phyloP scores from a whole-genome alignment of 2,329 filamentous ascomycete genomes.

The Aureobasidium leucospermi region DNA sequence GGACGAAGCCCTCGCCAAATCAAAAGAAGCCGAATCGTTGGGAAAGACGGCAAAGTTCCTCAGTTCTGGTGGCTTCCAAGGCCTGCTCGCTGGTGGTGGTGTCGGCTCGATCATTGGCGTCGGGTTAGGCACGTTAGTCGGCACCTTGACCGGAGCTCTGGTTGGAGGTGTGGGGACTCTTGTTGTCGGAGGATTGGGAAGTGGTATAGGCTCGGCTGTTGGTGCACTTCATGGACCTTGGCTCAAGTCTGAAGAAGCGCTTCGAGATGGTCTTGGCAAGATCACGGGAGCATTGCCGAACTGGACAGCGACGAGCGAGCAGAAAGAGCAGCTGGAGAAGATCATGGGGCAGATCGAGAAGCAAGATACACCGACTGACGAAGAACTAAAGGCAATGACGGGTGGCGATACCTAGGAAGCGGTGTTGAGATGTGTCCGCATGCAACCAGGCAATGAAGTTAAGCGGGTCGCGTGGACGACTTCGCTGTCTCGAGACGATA shows the following conservation, averaged over 20 bases:
- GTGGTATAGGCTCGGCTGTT: slow-evolving; percentile 26
- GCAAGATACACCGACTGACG: slow-evolving; percentile 20
- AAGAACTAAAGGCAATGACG: slow-evolving; percentile 17
- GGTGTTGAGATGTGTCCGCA: too few relatives aligned
- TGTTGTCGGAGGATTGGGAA: slow-evolving; percentile 23
- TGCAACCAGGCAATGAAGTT: too few relatives aligned
- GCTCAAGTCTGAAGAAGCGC: slow-evolving; percentile 22
- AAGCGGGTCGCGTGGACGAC: too few relatives aligned
- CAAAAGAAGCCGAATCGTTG: slow-evolving; percentile 25
- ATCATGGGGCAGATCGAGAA: slow-evolving; percentile 25
- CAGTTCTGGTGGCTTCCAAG: slow-evolving; percentile 24
- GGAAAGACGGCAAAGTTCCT: slow-evolving; percentile 28
- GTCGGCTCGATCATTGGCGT: slow-evolving; percentile 23
- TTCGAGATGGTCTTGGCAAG: slow-evolving; percentile 21
- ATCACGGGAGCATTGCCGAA: slow-evolving; percentile 24
- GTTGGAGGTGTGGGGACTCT: slow-evolving; percentile 26
- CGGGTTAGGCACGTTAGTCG: slow-evolving; percentile 23
- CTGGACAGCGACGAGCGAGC: slow-evolving; percentile 25
- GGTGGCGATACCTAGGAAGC: neutral
- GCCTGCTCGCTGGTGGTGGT: slow-evolving; percentile 23
- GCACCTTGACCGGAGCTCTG: slow-evolving; percentile 18
- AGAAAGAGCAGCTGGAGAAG: slow-evolving; percentile 26
- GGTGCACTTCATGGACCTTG: slow-evolving; percentile 26
- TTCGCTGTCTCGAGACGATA: too few relatives aligned
- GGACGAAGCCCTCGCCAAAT: slow-evolving; percentile 24